Conservation (phyloP, 1,284 basidiomycete species). For the Somion occarium region DNA sequence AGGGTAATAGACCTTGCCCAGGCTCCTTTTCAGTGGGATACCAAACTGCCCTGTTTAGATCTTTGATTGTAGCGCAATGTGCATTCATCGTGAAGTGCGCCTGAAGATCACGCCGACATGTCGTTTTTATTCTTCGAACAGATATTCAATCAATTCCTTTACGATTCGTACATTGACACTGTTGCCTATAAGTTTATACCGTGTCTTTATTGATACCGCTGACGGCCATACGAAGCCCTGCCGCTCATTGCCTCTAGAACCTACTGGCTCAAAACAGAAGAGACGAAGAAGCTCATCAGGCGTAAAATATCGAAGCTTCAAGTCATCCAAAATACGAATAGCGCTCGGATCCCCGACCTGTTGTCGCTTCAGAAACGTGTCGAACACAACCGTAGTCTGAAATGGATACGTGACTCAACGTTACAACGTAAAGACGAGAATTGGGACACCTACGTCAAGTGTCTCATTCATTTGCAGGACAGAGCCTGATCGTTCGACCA, state of each 20-base stretch:
- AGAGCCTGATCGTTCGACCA: conserved; percentile 72
- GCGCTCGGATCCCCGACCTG: conserved; percentile 35
- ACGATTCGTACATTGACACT: conserved; percentile 75
- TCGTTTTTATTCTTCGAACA: conserved; percentile 30
- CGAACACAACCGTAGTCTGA: conserved; percentile 60
- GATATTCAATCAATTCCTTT: conserved; percentile 46
- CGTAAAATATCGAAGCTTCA: conserved; percentile 67
- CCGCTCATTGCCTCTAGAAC: conserved; percentile 7
- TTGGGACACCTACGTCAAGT: conserved; percentile 48
- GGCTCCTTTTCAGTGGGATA: no score
- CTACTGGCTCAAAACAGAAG: conserved; percentile 48
- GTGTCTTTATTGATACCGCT: conserved; percentile 54
- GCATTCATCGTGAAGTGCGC: no score
- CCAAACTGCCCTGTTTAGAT: no score
- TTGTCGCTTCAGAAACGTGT: conserved; percentile 49
- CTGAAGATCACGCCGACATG: no score
- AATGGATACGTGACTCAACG: neutral
- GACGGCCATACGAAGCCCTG: conserved; percentile 54
- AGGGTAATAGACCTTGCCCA: no score
- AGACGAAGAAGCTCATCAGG: conserved; percentile 66
- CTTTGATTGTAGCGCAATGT: no score
- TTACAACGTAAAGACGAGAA: conserved; percentile 6
- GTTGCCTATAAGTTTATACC: conserved; percentile 73
- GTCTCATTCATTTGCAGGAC: conserved; percentile 65
- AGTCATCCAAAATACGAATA: conserved; percentile 48